Percentiles rank a stretch among this genome's conserved stretches.
Evolutionary conservation across 768 basidiomycete species (phyloP).

Genomic region (Serpula lacrymans): DNA sequence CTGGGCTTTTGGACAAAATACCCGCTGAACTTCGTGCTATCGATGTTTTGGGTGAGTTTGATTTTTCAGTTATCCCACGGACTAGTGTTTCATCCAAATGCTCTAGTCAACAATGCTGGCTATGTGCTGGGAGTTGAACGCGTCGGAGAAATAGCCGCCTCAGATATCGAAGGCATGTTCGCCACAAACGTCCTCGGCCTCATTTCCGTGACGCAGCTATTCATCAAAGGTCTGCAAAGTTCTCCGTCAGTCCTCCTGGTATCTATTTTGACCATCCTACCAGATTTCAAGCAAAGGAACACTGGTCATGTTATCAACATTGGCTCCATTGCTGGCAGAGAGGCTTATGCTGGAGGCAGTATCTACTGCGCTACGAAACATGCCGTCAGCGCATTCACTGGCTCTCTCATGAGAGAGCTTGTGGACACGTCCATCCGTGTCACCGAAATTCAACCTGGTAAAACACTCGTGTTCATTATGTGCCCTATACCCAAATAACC

Average conservation of each 20-base stretch:
- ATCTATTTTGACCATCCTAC: slow-evolving; percentile 10
- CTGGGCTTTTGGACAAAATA: slow-evolving; percentile 65
- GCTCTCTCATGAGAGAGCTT: slow-evolving; percentile 77
- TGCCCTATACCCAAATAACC: slow-evolving; percentile 4
- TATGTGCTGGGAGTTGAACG: slow-evolving; percentile 86
- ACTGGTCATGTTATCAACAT: slow-evolving; percentile 92
- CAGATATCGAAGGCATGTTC: slow-evolving; percentile 83
- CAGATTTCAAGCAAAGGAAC: slow-evolving; percentile 77
- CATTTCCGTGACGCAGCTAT: slow-evolving; percentile 76
- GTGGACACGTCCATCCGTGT: slow-evolving; percentile 93
- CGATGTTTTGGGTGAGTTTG: slow-evolving; percentile 73
- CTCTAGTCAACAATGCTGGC: slow-evolving; percentile 74
- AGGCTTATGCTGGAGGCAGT: slow-evolving; percentile 86
- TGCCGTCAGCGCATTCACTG: slow-evolving; percentile 84
- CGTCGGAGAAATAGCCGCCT: slow-evolving; percentile 76
- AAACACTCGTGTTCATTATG: slow-evolving; percentile 8
- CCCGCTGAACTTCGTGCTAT: slow-evolving; percentile 67
- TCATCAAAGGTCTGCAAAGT: slow-evolving; percentile 46
- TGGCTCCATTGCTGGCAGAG: slow-evolving; percentile 87
- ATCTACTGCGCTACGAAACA: slow-evolving; percentile 93
- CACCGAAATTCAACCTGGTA: slow-evolving; percentile 91
- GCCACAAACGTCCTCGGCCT: slow-evolving; percentile 80
- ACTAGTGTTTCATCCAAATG: slow-evolving; percentile 2
- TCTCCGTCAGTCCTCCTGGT: background rate
- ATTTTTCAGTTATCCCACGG: background rate